Conservation (phyloP, 108 stramenopile genomes). For the Skeletonema potamos region DNA sequence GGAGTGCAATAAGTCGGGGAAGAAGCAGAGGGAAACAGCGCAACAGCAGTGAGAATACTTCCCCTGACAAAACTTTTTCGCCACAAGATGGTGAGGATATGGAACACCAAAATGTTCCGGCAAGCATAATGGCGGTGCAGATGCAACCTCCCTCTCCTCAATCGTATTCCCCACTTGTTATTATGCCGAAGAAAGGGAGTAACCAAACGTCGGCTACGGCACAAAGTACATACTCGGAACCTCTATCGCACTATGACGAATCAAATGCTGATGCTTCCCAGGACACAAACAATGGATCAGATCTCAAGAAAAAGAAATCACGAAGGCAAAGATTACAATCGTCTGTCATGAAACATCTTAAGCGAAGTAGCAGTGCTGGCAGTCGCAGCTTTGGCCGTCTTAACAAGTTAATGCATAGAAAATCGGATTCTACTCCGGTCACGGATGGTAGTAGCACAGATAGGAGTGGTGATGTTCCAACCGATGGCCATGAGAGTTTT, state of each 20-base stretch:
- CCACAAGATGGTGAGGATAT: background rate
- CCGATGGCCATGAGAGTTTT: background rate
- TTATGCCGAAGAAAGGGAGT: background rate
- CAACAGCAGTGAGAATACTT: background rate
- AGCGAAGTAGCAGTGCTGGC: background rate
- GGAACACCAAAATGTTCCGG: background rate
- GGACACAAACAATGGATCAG: background rate
- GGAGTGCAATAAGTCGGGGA: background rate
- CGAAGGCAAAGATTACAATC: background rate
- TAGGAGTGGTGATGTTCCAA: background rate
- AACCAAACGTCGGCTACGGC: background rate
- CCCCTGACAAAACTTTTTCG: background rate
- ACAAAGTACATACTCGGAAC: background rate
- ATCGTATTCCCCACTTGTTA: background rate
- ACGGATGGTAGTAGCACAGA: background rate
- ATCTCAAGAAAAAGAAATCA: background rate
- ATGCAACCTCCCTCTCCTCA: background rate
- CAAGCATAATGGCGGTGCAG: background rate
- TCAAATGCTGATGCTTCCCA: background rate
- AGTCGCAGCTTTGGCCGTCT: background rate
- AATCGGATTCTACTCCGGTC: background rate
- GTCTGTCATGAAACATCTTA: background rate
- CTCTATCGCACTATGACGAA: background rate
- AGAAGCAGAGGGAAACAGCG: background rate
- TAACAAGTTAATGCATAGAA: background rate